Percentiles rank a stretch among this genome's conserved stretches.
Evolutionary conservation across 2,329 filamentous ascomycete species (phyloP).

Genomic region (Thielaviopsis musarum): DNA sequence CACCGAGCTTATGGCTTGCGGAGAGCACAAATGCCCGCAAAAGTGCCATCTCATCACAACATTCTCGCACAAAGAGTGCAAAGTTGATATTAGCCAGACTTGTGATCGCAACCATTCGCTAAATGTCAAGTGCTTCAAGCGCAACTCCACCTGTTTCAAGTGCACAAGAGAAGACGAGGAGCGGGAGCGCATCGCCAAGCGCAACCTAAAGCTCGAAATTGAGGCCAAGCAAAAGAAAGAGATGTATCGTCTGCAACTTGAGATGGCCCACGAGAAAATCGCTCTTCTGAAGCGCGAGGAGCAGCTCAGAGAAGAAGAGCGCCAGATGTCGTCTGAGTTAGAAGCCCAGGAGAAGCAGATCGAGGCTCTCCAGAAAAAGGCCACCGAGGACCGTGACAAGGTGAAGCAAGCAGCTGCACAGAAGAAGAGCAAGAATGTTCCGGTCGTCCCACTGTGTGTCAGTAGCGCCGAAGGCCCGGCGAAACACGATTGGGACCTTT

Average conservation of each 20-base stretch:
- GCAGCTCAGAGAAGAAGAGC: conserved; percentile 23
- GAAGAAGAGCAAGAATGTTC: neutral
- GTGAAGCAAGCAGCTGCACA: neutral
- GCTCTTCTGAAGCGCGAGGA: conserved; percentile 27
- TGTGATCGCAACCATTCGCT: conserved; percentile 37
- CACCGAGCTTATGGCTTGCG: conserved; percentile 34
- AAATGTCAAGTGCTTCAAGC: conserved; percentile 28
- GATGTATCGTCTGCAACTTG: conserved; percentile 27
- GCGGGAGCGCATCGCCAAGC: conserved; percentile 24
- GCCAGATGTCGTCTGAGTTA: neutral
- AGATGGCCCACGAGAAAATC: conserved; percentile 36
- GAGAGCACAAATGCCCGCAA: conserved; percentile 38
- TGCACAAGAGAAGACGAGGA: conserved; percentile 36
- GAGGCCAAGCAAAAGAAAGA: conserved; percentile 27
- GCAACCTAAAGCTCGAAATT: conserved; percentile 34
- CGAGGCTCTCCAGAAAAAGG: conserved; percentile 21
- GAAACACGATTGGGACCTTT: conserved; percentile 39
- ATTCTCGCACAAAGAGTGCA: conserved; percentile 32
- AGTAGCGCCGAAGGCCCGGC: conserved; percentile 16
- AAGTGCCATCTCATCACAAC: conserved; percentile 46
- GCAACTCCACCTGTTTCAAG: conserved; percentile 25
- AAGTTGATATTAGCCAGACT: conserved; percentile 21
- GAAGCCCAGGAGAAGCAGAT: neutral
- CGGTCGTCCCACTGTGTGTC: neutral
- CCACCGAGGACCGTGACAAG: conserved; percentile 15